Conservation (phyloP, 208 protist species). For the Lotmaria passim region DNA sequence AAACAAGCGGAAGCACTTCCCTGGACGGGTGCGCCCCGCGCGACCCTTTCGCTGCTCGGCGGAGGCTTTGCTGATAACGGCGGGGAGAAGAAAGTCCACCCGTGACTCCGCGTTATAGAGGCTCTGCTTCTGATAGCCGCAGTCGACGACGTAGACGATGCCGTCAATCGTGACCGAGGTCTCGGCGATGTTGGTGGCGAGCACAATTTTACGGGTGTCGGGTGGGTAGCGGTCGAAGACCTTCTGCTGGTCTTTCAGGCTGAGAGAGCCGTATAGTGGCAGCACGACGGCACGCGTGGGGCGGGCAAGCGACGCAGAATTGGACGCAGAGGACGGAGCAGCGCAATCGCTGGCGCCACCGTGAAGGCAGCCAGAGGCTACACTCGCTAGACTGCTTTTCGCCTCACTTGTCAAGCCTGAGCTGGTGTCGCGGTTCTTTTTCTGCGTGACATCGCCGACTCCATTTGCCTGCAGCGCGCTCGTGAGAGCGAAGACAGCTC, state of each 20-base stretch:
- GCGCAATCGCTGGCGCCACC: not conserved
- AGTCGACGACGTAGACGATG: slow-evolving; percentile 99
- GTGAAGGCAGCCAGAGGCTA: too few relatives aligned
- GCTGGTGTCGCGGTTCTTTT: too few relatives aligned
- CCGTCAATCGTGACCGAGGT: slow-evolving; percentile 99
- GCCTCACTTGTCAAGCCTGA: too few relatives aligned
- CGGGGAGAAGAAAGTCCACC: slow-evolving; percentile 97
- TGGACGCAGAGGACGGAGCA: not conserved
- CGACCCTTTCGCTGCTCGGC: slow-evolving; percentile 99
- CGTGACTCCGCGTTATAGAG: slow-evolving; percentile 95
- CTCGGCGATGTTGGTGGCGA: slow-evolving; percentile 99
- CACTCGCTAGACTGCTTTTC: too few relatives aligned
- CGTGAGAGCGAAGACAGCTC: slow-evolving; percentile 45
- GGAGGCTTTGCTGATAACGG: slow-evolving; percentile 98
- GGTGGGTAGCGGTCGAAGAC: slow-evolving; percentile 57
- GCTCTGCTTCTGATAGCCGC: slow-evolving; percentile 99
- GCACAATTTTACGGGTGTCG: slow-evolving; percentile 93
- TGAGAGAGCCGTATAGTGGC: slow-evolving; percentile 83
- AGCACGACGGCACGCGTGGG: slow-evolving; percentile 60
- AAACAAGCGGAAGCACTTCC: slow-evolving; percentile 98
- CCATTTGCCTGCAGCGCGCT: slow-evolving; percentile 27
- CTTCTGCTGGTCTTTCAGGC: slow-evolving; percentile 74
- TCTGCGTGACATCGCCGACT: not conserved
- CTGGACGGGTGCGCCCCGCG: slow-evolving; percentile 98
- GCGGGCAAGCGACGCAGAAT: not conserved